These are phyloP conservation scores for Leucosporidium yakuticum DNA, from an alignment of 768 basidiomycete genomes.

Conservation along the genomic window DNA sequence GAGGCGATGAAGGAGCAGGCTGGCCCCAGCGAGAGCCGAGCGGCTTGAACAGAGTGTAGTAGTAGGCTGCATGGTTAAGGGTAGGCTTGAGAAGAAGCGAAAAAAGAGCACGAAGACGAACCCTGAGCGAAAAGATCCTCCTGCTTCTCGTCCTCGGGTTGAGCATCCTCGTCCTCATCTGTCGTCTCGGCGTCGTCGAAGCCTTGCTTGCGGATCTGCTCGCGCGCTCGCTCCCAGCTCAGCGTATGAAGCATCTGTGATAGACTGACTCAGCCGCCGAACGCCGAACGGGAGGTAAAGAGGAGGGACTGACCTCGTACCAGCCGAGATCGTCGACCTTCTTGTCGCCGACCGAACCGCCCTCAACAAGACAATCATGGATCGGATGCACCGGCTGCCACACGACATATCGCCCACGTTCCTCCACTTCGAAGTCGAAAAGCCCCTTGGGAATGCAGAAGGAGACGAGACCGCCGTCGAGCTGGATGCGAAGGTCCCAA, in stretches of 20 bases:
- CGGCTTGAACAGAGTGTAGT: neutral
- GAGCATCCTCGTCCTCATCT: neutral
- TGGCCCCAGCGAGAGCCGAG: neutral
- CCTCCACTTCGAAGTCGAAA: neutral
- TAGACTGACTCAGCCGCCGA: too few species aligned
- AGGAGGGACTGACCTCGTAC: constrained; percentile 19
- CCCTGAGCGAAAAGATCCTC: constrained; percentile 11
- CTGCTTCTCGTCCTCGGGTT: neutral
- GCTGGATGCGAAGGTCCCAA: constrained; percentile 28
- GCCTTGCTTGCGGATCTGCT: neutral
- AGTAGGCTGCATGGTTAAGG: neutral
- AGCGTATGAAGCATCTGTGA: too few species aligned
- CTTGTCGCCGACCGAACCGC: too few species aligned
- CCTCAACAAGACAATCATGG: too few species aligned
- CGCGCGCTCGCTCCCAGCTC: neutral
- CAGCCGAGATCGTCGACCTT: constrained; percentile 16
- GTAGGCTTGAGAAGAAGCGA: neutral
- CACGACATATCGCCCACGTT: too few species aligned
- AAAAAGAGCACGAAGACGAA: neutral
- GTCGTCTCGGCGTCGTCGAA: constrained; percentile 2
- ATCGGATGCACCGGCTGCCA: too few species aligned
- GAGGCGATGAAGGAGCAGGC: neutral
- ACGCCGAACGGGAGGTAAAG: too few species aligned
- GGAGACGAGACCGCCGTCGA: constrained; percentile 9
- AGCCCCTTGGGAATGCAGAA: constrained; percentile 19